These are phyloP conservation scores for Coffea humblotiana DNA, from an alignment of 305 asterid species.

Conservation along the genomic window DNA sequence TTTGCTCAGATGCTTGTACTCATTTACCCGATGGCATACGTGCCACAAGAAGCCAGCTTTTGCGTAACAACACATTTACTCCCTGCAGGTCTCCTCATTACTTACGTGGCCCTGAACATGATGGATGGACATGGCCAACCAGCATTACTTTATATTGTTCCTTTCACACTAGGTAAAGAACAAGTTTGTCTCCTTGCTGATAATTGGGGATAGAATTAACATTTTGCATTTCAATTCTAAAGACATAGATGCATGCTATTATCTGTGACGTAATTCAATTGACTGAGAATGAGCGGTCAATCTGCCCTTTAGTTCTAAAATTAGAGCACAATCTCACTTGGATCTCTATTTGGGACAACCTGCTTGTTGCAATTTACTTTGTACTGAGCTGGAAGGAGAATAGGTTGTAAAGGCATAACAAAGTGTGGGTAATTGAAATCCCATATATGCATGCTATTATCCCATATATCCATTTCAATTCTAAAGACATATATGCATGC, in stretches of 20 bases:
- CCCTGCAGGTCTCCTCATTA: slow-evolving; percentile 39
- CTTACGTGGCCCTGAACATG: slow-evolving; percentile 45
- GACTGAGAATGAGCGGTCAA: no score
- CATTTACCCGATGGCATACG: neutral
- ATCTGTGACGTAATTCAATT: neutral
- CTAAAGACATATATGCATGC: neutral
- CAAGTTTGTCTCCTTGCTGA: neutral
- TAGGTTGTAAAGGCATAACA: neutral
- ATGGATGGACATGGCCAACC: slow-evolving; percentile 56
- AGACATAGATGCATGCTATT: neutral
- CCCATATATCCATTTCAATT: neutral
- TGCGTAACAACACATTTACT: neutral
- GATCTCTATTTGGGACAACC: neutral
- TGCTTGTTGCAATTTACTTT: neutral
- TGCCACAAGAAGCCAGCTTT: neutral
- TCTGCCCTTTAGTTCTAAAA: neutral
- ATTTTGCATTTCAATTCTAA: neutral
- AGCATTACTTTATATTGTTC: slow-evolving; percentile 47
- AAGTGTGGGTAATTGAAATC: neutral
- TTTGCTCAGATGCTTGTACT: neutral
- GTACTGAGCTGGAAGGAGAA: neutral
- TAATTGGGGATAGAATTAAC: neutral
- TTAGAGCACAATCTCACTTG: neutral
- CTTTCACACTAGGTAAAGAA: slow-evolving; percentile 43
- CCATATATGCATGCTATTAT: neutral